phyloP scores from a whole-genome alignment of 106 monocot species.

The Gastrodia elata region DNA sequence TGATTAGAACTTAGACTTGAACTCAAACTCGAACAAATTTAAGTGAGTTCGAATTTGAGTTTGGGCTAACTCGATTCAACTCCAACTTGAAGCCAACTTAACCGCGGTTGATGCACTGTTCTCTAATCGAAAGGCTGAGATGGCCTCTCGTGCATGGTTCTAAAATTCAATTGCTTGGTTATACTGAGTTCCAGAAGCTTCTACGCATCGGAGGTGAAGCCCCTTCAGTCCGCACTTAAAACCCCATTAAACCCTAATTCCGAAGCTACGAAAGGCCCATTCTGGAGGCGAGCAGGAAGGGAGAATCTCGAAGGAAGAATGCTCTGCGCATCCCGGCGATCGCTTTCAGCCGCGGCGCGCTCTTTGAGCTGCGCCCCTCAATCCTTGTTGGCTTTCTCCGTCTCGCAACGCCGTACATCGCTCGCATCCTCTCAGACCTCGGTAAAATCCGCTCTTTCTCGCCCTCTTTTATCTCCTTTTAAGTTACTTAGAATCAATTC shows the following conservation, averaged over 20 bases:
- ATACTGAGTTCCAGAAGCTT: background rate
- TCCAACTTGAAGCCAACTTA: too few species aligned
- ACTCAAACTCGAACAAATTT: too few species aligned
- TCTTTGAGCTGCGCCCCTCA: conserved; percentile 5
- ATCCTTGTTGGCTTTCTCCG: conserved; percentile 15
- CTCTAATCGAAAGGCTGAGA: too few species aligned
- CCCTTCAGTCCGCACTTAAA: background rate
- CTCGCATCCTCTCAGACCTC: conserved; percentile 3
- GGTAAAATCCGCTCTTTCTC: background rate
- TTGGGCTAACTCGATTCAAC: too few species aligned
- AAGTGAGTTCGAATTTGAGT: too few species aligned
- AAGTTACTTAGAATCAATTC: background rate
- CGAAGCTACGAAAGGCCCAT: background rate
- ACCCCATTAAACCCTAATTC: conserved; percentile 2
- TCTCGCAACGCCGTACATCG: background rate
- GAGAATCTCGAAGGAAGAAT: conserved; percentile 14
- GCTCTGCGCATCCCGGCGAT: conserved; percentile 57
- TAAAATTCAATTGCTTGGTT: too few species aligned
- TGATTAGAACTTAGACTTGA: too few species aligned
- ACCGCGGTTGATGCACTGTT: too few species aligned
- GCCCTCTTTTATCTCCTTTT: background rate
- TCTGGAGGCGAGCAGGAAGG: background rate
- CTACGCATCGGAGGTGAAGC: background rate
- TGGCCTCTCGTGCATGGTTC: too few species aligned
- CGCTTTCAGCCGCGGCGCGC: conserved; percentile 30